Percentiles rank a stretch among this genome's conserved stretches.
These are phyloP conservation scores for Aspergillus nidulans DNA, from an alignment of 495 filamentous ascomycete species.

Conservation along the genomic window DNA sequence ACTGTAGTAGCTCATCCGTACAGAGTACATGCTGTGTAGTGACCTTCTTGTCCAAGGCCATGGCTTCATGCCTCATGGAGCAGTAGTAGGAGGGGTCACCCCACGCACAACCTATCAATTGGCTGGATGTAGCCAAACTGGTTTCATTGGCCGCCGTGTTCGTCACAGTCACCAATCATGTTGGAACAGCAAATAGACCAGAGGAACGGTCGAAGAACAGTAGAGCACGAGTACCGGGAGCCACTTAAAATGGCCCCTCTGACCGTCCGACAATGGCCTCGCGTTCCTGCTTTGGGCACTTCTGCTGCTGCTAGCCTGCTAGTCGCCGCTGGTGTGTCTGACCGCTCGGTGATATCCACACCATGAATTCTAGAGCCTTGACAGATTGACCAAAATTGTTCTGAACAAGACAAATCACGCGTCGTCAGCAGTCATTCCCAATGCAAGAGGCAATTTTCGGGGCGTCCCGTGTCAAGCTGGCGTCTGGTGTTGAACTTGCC, in stretches of 20 bases:
- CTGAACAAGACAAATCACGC: background rate
- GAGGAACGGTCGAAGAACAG: slow-evolving; percentile 6
- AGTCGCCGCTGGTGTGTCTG: slow-evolving; percentile 24
- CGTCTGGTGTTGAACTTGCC: background rate
- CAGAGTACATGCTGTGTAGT: background rate
- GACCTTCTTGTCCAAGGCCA: background rate
- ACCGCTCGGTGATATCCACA: slow-evolving; percentile 22
- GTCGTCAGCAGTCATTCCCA: slow-evolving; percentile 1
- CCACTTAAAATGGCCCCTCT: slow-evolving; percentile 17
- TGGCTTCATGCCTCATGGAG: background rate
- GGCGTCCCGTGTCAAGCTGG: background rate
- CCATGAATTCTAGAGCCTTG: background rate
- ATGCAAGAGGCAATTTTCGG: slow-evolving; percentile 7
- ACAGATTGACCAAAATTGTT: background rate
- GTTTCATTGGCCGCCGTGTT: background rate
- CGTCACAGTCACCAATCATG: slow-evolving; percentile 13
- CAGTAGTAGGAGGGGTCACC: background rate
- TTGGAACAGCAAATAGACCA: slow-evolving; percentile 14
- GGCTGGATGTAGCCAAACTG: background rate
- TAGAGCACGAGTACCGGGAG: slow-evolving; percentile 5
- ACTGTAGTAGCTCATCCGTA: background rate
- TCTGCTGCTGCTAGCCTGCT: slow-evolving; percentile 27
- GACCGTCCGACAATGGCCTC: slow-evolving; percentile 15
- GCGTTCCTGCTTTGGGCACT: slow-evolving; percentile 26
- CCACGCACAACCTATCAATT: background rate